phyloP scores from a whole-genome alignment of 2,329 filamentous ascomycete species.

The Fusarium albosuccineum region DNA sequence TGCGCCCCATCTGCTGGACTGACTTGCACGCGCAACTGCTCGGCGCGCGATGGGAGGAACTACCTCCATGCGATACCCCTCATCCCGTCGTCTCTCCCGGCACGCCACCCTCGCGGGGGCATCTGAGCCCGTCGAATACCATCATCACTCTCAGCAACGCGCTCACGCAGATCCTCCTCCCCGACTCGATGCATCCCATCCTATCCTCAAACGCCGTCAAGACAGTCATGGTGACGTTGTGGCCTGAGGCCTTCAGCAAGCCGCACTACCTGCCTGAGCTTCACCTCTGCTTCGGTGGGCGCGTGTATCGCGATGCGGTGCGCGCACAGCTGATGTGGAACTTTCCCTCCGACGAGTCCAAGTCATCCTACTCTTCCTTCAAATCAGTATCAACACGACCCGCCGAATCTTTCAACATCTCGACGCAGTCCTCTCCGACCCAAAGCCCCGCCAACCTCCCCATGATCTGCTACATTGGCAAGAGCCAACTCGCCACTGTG shows the following conservation, averaged over 20 bases:
- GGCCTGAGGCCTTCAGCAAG: slow-evolving; percentile 52
- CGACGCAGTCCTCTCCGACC: slow-evolving; percentile 38
- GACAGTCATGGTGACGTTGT: slow-evolving; percentile 61
- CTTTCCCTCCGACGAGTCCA: slow-evolving; percentile 45
- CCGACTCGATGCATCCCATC: slow-evolving; percentile 50
- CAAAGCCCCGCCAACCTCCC: slow-evolving; percentile 46
- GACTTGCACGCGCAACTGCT: slow-evolving; percentile 64
- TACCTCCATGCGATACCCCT: slow-evolving; percentile 57
- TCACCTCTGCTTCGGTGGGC: slow-evolving; percentile 63
- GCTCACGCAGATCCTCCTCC: slow-evolving; percentile 58
- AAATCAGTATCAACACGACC: slow-evolving; percentile 54
- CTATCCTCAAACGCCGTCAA: slow-evolving; percentile 58
- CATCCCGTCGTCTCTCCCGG: slow-evolving; percentile 51
- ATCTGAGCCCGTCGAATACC: slow-evolving; percentile 56
- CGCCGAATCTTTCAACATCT: slow-evolving; percentile 47
- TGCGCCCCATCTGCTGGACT: slow-evolving; percentile 68
- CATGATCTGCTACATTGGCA: slow-evolving; percentile 63
- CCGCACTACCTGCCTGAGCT: slow-evolving; percentile 56
- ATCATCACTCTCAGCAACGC: slow-evolving; percentile 59
- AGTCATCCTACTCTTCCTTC: slow-evolving; percentile 50
- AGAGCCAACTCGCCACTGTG: slow-evolving; percentile 59
- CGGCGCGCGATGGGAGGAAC: slow-evolving; percentile 59
- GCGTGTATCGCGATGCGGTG: slow-evolving; percentile 60
- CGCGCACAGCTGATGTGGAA: slow-evolving; percentile 66
- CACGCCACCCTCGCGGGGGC: slow-evolving; percentile 53